Conservation (phyloP, 345 rosid genomes). For the Syzygium aromaticum region DNA sequence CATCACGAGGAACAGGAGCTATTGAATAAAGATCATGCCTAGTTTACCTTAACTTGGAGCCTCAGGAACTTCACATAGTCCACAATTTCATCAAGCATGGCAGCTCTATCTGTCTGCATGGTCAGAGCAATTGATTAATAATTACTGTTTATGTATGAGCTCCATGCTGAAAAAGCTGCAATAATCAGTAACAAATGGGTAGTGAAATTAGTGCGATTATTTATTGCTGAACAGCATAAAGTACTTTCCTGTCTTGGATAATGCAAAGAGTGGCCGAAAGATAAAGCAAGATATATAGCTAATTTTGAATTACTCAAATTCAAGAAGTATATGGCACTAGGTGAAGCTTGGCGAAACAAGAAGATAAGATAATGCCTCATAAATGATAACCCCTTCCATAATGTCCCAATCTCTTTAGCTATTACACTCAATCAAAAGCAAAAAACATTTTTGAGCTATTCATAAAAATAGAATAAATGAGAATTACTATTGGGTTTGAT, state of each 20-base stretch:
- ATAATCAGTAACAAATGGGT: neutral
- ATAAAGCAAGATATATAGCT: neutral
- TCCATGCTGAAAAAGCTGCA: neutral
- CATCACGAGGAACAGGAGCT: neutral
- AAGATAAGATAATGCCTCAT: neutral
- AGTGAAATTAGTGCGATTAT: neutral
- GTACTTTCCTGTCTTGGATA: neutral
- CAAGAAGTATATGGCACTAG: neutral
- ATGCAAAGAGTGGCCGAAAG: neutral
- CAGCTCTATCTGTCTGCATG: slow-evolving; percentile 86
- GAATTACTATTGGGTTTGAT: neutral
- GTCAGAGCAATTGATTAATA: neutral
- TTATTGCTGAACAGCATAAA: neutral
- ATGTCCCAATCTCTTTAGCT: neutral
- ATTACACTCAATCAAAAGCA: neutral
- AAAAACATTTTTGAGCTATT: neutral
- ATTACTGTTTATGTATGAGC: neutral
- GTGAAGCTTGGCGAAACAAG: neutral
- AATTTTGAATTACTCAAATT: neutral
- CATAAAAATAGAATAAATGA: neutral
- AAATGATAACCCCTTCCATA: neutral
- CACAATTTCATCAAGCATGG: slow-evolving; percentile 98
- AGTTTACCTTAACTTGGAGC: slow-evolving; percentile 93
- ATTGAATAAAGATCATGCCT: neutral
- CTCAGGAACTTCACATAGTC: slow-evolving; percentile 98